Percentiles rank a stretch among this genome's conserved stretches.
Evolutionary conservation across 805 yeast species (phyloP).

Genomic region (Wickerhamiella slavikovae): DNA sequence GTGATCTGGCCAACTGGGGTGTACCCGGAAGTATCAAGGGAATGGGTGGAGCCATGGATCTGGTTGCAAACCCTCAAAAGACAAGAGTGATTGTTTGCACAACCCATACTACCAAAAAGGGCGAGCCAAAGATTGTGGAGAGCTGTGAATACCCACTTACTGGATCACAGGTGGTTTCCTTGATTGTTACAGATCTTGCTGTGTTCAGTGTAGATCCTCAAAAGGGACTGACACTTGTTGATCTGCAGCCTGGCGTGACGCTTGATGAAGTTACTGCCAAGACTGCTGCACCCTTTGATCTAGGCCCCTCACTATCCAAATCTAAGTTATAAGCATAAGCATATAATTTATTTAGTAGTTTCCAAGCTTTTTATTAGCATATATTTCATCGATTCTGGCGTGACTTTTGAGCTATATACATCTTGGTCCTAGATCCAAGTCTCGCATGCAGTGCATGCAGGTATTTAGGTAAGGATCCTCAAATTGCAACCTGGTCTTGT

Average conservation of each 20-base stretch:
- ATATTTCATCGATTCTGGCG: no score
- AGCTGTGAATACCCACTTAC: conserved; percentile 28
- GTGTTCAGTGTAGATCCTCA: conserved; percentile 26
- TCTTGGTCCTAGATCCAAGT: no score
- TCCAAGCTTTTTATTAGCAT: no score
- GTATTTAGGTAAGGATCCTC: no score
- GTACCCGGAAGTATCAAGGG: conserved; percentile 31
- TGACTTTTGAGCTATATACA: no score
- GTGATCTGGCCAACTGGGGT: conserved; percentile 34
- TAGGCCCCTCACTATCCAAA: background rate
- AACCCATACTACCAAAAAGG: conserved; percentile 29
- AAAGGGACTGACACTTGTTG: conserved; percentile 22
- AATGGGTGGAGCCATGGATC: conserved; percentile 37
- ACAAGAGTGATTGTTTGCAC: conserved; percentile 28
- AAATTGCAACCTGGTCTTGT: no score
- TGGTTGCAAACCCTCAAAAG: conserved; percentile 25
- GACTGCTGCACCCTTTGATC: conserved; percentile 23
- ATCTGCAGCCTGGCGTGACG: conserved; percentile 22
- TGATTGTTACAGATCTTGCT: conserved; percentile 27
- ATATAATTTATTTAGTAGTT: no score
- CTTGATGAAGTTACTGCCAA: conserved; percentile 22
- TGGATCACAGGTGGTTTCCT: conserved; percentile 24
- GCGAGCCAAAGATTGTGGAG: conserved; percentile 26
- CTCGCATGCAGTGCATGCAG: no score
- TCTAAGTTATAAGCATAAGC: background rate